These are phyloP conservation scores for Leccinum longicurvipes DNA, from an alignment of 768 basidiomycete genomes.

Conservation along the genomic window DNA sequence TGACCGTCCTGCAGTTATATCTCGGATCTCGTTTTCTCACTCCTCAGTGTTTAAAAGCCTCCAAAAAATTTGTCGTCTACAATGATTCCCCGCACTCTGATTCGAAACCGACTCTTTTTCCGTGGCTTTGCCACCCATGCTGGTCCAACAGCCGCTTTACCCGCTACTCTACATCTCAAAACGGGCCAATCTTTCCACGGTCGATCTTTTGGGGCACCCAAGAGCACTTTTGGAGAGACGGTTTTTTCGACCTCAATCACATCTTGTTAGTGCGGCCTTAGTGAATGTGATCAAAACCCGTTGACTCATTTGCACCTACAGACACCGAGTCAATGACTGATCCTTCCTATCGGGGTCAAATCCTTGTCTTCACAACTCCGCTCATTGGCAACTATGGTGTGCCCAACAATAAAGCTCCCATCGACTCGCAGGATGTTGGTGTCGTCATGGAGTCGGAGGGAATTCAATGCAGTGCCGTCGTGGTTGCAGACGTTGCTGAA, in stretches of 20 bases:
- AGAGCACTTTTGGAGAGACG: conserved; percentile 91
- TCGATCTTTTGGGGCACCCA: conserved; percentile 83
- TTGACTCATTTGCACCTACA: conserved; percentile 32
- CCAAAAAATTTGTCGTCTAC: conserved; percentile 27
- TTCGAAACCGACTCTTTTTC: conserved; percentile 46
- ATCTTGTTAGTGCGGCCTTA: conserved; percentile 62
- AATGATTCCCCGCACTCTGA: conserved; percentile 59
- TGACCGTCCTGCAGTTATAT: conserved; percentile 61
- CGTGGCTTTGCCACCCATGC: conserved; percentile 70
- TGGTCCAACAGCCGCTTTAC: conserved; percentile 44
- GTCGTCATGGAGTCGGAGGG: conserved; percentile 84
- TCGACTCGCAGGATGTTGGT: conserved; percentile 75
- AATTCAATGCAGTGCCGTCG: conserved; percentile 89
- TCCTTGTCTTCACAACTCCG: conserved; percentile 97
- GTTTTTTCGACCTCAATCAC: conserved; percentile 99
- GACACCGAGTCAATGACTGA: conserved; percentile 99
- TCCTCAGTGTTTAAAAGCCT: conserved; percentile 38
- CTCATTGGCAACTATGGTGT: conserved; percentile 99
- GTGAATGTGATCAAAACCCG: background rate
- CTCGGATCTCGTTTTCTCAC: conserved; percentile 87
- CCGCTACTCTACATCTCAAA: conserved; percentile 89
- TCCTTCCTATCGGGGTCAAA: conserved; percentile 96
- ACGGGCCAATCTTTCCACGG: conserved; percentile 92
- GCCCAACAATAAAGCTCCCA: conserved; percentile 71
- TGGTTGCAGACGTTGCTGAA: conserved; percentile 93